These are phyloP conservation scores for Hyaloscypha variabilis DNA, from an alignment of 495 filamentous ascomycete species.

Conservation along the genomic window DNA sequence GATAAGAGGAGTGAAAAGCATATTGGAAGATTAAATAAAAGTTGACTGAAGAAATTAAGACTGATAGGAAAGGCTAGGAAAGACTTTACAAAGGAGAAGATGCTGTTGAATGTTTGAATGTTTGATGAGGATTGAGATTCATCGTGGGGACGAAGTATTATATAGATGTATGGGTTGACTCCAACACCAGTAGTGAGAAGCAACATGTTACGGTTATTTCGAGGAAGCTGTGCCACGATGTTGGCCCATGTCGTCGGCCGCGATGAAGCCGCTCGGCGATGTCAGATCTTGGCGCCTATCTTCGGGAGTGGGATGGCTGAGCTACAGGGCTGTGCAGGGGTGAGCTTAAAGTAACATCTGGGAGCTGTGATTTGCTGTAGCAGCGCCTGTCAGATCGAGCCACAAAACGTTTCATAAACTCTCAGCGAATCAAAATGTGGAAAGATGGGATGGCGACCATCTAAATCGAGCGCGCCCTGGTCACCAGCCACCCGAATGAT, in stretches of 20 bases:
- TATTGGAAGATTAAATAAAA: slow-evolving; percentile 23
- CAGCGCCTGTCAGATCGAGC: neutral
- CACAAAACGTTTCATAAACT: neutral
- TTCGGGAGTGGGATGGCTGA: neutral
- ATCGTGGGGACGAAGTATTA: slow-evolving; percentile 1
- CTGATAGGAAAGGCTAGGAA: slow-evolving; percentile 19
- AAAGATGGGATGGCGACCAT: neutral
- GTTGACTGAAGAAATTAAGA: slow-evolving; percentile 21
- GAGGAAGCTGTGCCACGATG: neutral
- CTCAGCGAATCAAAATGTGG: neutral
- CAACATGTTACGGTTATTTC: neutral
- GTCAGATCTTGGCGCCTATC: neutral
- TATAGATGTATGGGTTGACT: slow-evolving; percentile 3
- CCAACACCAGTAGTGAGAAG: neutral
- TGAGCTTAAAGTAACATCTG: neutral
- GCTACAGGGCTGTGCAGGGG: neutral
- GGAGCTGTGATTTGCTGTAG: neutral
- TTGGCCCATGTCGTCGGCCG: neutral
- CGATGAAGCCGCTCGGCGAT: neutral
- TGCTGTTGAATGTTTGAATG: slow-evolving; percentile 25
- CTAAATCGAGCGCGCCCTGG: neutral
- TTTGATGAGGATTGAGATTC: slow-evolving; percentile 23
- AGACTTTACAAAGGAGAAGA: slow-evolving; percentile 23
- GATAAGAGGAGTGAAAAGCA: slow-evolving; percentile 28
- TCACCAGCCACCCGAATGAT: neutral